A percentile compares a stretch with the other conserved stretches of the same genome.
Conservation (phyloP, 1,139 yeast species). For the Diutina sp. region DNA sequence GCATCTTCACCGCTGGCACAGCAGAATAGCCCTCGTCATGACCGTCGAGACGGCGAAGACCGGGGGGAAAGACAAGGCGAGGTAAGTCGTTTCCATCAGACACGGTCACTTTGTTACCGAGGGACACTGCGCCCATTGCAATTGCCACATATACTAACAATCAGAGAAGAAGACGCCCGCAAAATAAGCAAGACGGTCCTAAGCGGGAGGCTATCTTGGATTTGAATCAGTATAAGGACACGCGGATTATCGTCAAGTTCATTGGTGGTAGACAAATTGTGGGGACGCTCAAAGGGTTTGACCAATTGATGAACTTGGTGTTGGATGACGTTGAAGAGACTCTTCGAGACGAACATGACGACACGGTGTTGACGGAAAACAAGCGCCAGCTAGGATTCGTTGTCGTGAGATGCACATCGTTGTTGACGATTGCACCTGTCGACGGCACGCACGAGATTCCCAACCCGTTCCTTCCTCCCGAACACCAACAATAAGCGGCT, state of each 20-base stretch:
- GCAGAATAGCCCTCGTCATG: neutral
- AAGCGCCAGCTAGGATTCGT: constrained; percentile 53
- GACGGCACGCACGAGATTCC: constrained; percentile 74
- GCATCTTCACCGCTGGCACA: neutral
- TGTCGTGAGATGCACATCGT: constrained; percentile 76
- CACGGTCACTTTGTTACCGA: neutral
- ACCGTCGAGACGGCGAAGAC: neutral
- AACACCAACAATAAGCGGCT: neutral
- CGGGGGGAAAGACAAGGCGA: constrained; percentile 7
- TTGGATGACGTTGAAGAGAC: constrained; percentile 73
- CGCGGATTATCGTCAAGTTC: constrained; percentile 64
- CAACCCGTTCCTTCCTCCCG: constrained; percentile 38
- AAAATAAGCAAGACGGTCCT: constrained; percentile 51
- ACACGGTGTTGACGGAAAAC: constrained; percentile 28
- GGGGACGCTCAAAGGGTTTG: constrained; percentile 80
- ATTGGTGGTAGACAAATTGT: constrained; percentile 76
- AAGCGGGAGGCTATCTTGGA: constrained; percentile 85
- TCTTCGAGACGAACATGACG: constrained; percentile 55
- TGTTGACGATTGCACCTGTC: constrained; percentile 71
- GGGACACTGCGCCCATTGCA: neutral
- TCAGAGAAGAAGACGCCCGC: constrained; percentile 15
- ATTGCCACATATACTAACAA: neutral
- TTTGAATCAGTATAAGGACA: constrained; percentile 64
- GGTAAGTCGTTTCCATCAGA: constrained; percentile 7
- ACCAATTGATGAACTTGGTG: constrained; percentile 86